Evolutionary conservation across 148 eudicot species (phyloP), one percentile per base, ranked within the genome.

Genomic region (Amaranthus palmeri): DNA sequence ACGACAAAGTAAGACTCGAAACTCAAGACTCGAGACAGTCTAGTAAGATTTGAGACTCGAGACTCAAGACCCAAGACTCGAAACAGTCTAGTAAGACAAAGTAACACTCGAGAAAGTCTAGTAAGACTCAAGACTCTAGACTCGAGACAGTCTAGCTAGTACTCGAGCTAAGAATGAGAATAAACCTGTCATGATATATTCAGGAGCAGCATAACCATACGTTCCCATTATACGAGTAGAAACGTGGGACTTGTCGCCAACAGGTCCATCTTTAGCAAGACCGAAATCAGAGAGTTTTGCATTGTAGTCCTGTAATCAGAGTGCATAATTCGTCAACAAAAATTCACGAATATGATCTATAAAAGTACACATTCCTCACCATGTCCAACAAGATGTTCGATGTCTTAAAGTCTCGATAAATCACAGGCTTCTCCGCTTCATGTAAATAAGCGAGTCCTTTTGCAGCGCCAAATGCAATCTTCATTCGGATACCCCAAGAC

Each of bases 211-310:
- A 72, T 90, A 92, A 0, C 97, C 97, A 25, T 90, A 88, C 7
- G 97, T 92, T 71, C 97, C 97, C 97, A 92, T 92, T 70, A 92
- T 90, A 57, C 96, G 97, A 56, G 97, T 90, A 13, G 97, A 92
- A 52, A 92, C 97, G 76, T 90, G 93, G 54, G 97, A 90, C 71
- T 90, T 88, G 76, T 92, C 97, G 5, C 96, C 97, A 10, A 90
- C 96, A 14, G 97, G 97, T 52, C 97, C 97, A 73, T 90, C 93
- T 72, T 90, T 92, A 10, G 97, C 97, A 6, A 92, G 91, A 63
- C 97, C 97, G 72, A 92, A 92, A 74, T 92, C 97, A 4, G 97
- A 88, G 10, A 92, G 84, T 78, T 92, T 92, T 72, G 97, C 88
- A 81, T 92, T 90, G 69, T 92, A 92, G 49, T 90, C 96, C 96